phyloP scores from a whole-genome alignment of 805 yeast species.

The Trichomonascus vanleenenianus region DNA sequence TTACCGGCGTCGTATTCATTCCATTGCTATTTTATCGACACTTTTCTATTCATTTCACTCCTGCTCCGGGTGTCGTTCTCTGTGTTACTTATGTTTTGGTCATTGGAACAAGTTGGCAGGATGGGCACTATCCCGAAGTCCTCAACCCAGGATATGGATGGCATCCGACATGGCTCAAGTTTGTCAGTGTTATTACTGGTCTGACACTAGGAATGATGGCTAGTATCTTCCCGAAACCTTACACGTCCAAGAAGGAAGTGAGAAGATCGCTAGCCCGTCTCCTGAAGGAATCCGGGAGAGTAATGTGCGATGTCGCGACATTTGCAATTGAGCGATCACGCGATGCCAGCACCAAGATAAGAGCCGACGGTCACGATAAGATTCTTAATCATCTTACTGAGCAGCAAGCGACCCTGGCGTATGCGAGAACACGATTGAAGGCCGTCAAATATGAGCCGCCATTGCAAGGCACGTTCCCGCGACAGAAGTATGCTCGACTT shows the following conservation, averaged over 20 bases:
- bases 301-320: slow-evolving; percentile 24
- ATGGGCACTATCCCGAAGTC: slow-evolving; percentile 16
- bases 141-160: slow-evolving; percentile 24
- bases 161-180: slow-evolving; percentile 28
- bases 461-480: slow-evolving; percentile 28
- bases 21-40: slow-evolving; percentile 26
- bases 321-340: slow-evolving; percentile 24
- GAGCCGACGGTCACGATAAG: not conserved
- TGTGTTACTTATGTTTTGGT: slow-evolving; percentile 25
- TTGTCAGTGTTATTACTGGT: slow-evolving; percentile 27
- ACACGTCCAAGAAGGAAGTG: slow-evolving; percentile 27
- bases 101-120: slow-evolving; percentile 28
- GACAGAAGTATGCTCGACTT: slow-evolving; percentile 24
- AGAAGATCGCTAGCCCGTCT: slow-evolving; percentile 22
- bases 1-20: slow-evolving; percentile 21
- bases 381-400: slow-evolving; percentile 10
- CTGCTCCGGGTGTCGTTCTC: slow-evolving; percentile 25
- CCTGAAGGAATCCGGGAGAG: slow-evolving; percentile 21
- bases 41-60: slow-evolving; percentile 22
- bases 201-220: slow-evolving; percentile 25
- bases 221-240: slow-evolving; percentile 27
- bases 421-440: slow-evolving; percentile 9
- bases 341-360: slow-evolving; percentile 15
- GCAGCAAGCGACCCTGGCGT: not conserved
- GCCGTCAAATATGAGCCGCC: slow-evolving; percentile 27